phyloP scores from a whole-genome alignment of 1,284 basidiomycete genomes.

The Rhodotorula sp. region DNA sequence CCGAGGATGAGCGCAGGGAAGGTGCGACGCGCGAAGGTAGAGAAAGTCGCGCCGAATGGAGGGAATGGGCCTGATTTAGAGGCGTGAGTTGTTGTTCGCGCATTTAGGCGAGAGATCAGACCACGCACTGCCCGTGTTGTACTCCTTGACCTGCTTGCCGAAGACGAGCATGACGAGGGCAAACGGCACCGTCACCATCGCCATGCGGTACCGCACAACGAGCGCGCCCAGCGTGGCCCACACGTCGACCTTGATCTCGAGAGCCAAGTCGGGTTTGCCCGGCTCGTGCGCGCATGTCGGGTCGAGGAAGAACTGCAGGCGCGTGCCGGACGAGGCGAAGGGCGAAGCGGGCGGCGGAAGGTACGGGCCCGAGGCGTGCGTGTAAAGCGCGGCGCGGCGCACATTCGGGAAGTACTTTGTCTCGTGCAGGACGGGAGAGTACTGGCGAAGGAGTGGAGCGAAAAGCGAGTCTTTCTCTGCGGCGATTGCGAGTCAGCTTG shows the following conservation, averaged over 20 bases:
- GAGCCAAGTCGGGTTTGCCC: conserved; percentile 2
- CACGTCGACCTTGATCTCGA: conserved; percentile 40
- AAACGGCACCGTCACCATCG: conserved; percentile 42
- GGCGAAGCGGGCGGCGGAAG: conserved; percentile 23
- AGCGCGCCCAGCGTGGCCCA: conserved; percentile 34
- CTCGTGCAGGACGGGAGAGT: conserved; percentile 37
- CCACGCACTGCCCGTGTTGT: conserved; percentile 30
- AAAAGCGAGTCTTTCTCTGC: conserved; percentile 32
- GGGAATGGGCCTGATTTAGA: conserved; percentile 12
- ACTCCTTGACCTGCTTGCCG: conserved; percentile 30
- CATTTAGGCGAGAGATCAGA: too few species aligned
- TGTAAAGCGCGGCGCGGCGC: conserved; percentile 38
- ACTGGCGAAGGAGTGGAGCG: conserved; percentile 42
- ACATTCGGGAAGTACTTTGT: conserved; percentile 43
- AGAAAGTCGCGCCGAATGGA: conserved; percentile 24
- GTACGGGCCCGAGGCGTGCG: conserved; percentile 44
- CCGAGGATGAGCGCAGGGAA: conserved; percentile 18
- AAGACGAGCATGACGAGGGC: conserved; percentile 39
- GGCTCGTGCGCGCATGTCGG: conserved; percentile 30
- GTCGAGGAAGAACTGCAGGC: conserved; percentile 44
- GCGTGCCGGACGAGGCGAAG: conserved; percentile 11
- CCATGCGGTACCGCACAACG: conserved; percentile 42
- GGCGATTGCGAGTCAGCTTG: too few species aligned
- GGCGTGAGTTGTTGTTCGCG: neutral
- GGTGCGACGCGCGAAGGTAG: conserved; percentile 13